Conservation (phyloP, 2,329 filamentous ascomycete species). For the Metarhizium album region DNA sequence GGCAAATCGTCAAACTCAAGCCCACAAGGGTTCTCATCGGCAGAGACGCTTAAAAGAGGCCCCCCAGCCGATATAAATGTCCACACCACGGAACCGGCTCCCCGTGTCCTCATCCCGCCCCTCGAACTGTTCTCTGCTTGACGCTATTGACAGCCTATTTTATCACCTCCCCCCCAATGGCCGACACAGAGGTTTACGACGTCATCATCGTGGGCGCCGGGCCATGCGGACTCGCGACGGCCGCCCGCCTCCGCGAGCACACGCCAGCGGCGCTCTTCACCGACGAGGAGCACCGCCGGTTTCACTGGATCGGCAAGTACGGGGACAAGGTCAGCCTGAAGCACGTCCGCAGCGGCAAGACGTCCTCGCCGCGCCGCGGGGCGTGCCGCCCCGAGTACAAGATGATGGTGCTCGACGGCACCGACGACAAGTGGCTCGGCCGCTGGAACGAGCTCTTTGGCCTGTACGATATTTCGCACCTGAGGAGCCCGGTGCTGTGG, state of each 20-base stretch:
- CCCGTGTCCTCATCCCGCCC: too few species aligned
- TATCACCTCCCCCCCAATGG: too few species aligned
- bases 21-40: constrained; percentile 1
- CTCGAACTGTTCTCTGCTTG: not conserved
- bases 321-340: constrained; percentile 49
- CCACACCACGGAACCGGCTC: too few species aligned
- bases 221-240: constrained; percentile 63
- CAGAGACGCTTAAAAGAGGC: too few species aligned
- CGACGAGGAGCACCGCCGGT: constrained; percentile 72
- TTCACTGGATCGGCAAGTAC: constrained; percentile 64
- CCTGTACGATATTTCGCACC: constrained; percentile 56
- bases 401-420: constrained; percentile 58
- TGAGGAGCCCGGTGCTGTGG: constrained; percentile 75
- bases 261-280: constrained; percentile 73
- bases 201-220: constrained; percentile 66
- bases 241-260: constrained; percentile 59
- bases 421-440: constrained; percentile 53
- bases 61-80: too few species aligned
- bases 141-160: too few species aligned
- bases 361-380: constrained; percentile 7
- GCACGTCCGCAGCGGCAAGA: constrained; percentile 24
- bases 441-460: constrained; percentile 62
- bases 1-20: not conserved
- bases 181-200: constrained; percentile 38
- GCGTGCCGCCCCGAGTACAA: constrained; percentile 18